Base-by-base conservation (phyloP, 2,329 filamentous ascomycete genomes). In the Reticulascus tulasneorum region DNA sequence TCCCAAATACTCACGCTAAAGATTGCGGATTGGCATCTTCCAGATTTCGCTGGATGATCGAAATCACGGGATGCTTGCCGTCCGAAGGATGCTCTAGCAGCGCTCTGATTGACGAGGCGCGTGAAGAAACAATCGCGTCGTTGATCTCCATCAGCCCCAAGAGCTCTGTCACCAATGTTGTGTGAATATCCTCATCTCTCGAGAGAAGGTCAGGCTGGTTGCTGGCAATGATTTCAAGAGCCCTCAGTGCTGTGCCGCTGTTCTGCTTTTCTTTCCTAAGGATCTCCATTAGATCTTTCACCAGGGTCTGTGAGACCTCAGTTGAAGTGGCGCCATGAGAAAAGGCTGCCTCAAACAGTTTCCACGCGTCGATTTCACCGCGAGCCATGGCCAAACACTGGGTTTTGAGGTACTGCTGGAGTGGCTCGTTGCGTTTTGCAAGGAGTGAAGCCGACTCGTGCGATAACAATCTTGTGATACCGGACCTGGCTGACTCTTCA, bases 1-100 rank as follows among this genome's bases (percentile, higher is more conserved):
- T 5, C 9, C 18, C 1, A 16, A 25, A 1, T 7, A 57, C 69
- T 51, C 63, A 75, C 69, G 66, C 63, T 2, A 82, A 54, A 2
- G 75, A 78, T 12, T 67, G 63, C 1, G 63, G 50, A 1, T 62
- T 61, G 3, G 67, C 71, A 9, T 54, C 59, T 36, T 78, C 70
- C 4, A 82, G 60, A 29, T 78, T 78, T 13, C 66, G 62, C 37
- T 75, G 71, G 7, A 82, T 67, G 7, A 82, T 71, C 7, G 59
- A 62, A 17, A 73, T 49, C 12, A 74, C 54, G 4, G 72, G 69
- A 2, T 66, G 56, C 9, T 63, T 63, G 11, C 60, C 62, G n/a
- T 58, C 54, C 0, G 56, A 54, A 12, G 66, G 60, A 7, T 54
- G 58, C 20, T 76, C 69, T 11, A 81, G 48, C 2, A 73, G 52